Percentiles rank a stretch among this genome's conserved stretches.
phyloP scores from a whole-genome alignment of 2,329 filamentous ascomycete species.

The Lachnellula cervina region DNA sequence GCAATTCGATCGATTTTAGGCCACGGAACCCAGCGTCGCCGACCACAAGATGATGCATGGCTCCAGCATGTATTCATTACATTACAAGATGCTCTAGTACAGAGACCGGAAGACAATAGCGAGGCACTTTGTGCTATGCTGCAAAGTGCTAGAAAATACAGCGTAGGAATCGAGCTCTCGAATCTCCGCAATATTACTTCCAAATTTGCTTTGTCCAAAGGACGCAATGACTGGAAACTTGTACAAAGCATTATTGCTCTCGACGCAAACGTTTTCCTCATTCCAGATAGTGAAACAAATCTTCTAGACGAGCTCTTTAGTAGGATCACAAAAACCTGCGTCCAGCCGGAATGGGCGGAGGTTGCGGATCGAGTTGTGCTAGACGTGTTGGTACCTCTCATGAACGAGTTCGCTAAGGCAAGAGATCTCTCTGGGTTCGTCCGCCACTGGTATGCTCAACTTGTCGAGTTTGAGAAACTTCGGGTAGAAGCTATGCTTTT shows the following conservation, averaged over 20 bases:
- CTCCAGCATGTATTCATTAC: constrained; percentile 43
- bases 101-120: constrained; percentile 15
- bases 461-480: constrained; percentile 26
- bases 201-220: constrained; percentile 24
- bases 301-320: constrained; percentile 31
- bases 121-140: constrained; percentile 31
- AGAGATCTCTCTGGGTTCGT: constrained; percentile 38
- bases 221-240: constrained; percentile 36
- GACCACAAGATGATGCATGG: constrained; percentile 44
- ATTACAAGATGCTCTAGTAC: constrained; percentile 24
- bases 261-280: constrained; percentile 42
- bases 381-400: constrained; percentile 36
- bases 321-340: constrained; percentile 27
- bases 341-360: constrained; percentile 17
- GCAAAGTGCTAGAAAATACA: constrained; percentile 32
- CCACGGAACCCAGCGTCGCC: constrained; percentile 39
- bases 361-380: constrained; percentile 28
- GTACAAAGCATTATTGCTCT: constrained; percentile 40
- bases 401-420: constrained; percentile 37
- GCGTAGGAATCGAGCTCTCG: constrained; percentile 32
- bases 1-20: constrained; percentile 41
- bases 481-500: constrained; percentile 10
- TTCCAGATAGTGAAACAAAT: constrained; percentile 28
- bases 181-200: constrained; percentile 32
- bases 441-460: constrained; percentile 34